phyloP scores from a whole-genome alignment of 2,329 filamentous ascomycete species.

The Aureobasidium sp. region DNA sequence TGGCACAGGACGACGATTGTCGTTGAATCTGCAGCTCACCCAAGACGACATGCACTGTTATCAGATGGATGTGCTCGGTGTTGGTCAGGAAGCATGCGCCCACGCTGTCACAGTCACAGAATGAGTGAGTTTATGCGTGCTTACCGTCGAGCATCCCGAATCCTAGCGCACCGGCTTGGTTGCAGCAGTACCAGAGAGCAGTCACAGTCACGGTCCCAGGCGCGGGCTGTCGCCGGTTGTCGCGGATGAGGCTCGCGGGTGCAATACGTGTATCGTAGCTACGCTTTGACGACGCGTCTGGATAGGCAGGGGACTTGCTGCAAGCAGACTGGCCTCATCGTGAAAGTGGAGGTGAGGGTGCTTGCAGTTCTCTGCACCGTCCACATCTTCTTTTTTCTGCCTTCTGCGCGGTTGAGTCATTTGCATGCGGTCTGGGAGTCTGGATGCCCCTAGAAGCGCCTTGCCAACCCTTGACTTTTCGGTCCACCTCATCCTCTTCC shows the following conservation, averaged over 20 bases:
- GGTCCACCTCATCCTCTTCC: not conserved
- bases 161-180: not conserved
- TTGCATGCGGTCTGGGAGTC: slow-evolving; percentile 1
- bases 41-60: not conserved
- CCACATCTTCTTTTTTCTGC: slow-evolving; percentile 13
- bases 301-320: slow-evolving; percentile 17
- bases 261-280: not conserved
- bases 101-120: slow-evolving; percentile 6
- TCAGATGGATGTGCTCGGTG: slow-evolving; percentile 4
- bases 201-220: not conserved
- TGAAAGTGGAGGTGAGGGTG: slow-evolving; percentile 15
- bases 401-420: slow-evolving; percentile 13
- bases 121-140: slow-evolving; percentile 1
- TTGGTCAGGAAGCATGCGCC: not conserved
- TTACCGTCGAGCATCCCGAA: slow-evolving; percentile 1
- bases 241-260: not conserved
- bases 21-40: slow-evolving; percentile 8
- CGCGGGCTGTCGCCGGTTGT: slow-evolving; percentile 1
- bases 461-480: slow-evolving; percentile 6
- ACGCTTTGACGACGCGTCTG: slow-evolving; percentile 10
- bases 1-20: not conserved
- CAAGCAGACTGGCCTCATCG: slow-evolving; percentile 12
- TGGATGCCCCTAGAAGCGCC: slow-evolving; percentile 11
- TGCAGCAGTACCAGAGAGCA: not conserved
- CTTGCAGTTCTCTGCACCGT: slow-evolving; percentile 11